Conservation (phyloP, 2,329 filamentous ascomycete genomes). For the Calonectria crousiana region DNA sequence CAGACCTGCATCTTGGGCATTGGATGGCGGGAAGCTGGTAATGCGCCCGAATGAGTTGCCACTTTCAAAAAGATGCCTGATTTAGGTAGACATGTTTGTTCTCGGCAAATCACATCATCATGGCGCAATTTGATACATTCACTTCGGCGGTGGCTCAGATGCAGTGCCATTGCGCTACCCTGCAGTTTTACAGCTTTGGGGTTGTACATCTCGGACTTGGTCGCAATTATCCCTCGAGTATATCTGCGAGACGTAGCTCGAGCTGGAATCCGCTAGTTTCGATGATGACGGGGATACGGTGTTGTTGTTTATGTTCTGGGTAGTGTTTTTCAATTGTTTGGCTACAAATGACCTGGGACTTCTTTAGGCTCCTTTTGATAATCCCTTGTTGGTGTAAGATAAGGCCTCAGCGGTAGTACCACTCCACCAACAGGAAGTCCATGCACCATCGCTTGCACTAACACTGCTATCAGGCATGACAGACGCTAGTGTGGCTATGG, state of each 20-base stretch:
- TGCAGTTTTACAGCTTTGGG: not conserved
- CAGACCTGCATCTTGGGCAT: not conserved
- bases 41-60: not conserved
- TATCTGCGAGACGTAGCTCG: not conserved
- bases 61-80: not conserved
- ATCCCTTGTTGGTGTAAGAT: not conserved
- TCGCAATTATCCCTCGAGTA: not conserved
- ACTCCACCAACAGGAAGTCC: not conserved
- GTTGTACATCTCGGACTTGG: not conserved
- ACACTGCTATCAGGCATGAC: not conserved
- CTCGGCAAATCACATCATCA: not conserved
- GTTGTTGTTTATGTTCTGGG: not conserved
- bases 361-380: not conserved
- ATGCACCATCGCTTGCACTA: not conserved
- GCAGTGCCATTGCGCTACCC: not conserved
- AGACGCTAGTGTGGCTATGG: not conserved
- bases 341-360: not conserved
- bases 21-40: not conserved
- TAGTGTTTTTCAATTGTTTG: not conserved
- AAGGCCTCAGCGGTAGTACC: not conserved
- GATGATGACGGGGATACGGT: no score
- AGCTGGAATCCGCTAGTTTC: not conserved
- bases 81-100: not conserved
- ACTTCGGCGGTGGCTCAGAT: not conserved
- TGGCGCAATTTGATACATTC: not conserved